phyloP scores from a whole-genome alignment of 495 filamentous ascomycete genomes.

The Extremus antarcticus region DNA sequence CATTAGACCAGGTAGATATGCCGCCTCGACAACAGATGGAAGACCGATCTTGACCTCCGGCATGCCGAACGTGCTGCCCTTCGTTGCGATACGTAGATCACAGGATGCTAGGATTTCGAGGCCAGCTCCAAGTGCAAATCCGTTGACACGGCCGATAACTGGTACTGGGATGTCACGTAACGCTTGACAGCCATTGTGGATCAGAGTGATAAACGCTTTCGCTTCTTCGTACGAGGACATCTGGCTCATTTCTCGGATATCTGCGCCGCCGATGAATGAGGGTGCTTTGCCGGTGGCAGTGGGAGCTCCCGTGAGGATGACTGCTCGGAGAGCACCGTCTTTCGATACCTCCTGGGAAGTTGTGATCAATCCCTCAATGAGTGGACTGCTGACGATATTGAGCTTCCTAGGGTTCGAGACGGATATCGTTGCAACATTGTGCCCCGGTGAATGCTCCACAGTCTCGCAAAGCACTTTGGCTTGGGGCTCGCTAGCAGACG shows the following conservation, averaged over 20 bases:
- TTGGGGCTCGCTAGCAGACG: background rate
- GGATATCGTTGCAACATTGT: constrained; percentile 11
- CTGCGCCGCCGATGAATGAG: constrained; percentile 16
- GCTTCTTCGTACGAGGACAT: constrained; percentile 11
- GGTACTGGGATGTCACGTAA: constrained; percentile 19
- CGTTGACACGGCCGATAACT: constrained; percentile 17
- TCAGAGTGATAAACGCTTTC: constrained; percentile 9
- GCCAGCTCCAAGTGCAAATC: constrained; percentile 19
- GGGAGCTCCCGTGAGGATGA: constrained; percentile 13
- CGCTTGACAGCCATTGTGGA: constrained; percentile 16
- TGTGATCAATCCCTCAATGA: constrained; percentile 6
- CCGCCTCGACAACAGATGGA: constrained; percentile 20
- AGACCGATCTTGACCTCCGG: constrained; percentile 21
- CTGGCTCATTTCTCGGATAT: constrained; percentile 15
- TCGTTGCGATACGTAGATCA: constrained; percentile 18
- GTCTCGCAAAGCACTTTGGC: background rate
- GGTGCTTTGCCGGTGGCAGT: constrained; percentile 5
- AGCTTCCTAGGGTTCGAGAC: constrained; percentile 16
- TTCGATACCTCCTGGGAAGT: background rate
- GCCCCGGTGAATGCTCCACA: constrained; percentile 2
- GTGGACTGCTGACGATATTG: constrained; percentile 15
- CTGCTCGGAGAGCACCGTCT: constrained; percentile 11
- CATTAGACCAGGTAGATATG: constrained; percentile 17
- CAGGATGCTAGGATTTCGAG: constrained; percentile 20
- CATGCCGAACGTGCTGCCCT: constrained; percentile 16